phyloP scores from a whole-genome alignment of 2,329 filamentous ascomycete species.

The Ilyonectria sp. region DNA sequence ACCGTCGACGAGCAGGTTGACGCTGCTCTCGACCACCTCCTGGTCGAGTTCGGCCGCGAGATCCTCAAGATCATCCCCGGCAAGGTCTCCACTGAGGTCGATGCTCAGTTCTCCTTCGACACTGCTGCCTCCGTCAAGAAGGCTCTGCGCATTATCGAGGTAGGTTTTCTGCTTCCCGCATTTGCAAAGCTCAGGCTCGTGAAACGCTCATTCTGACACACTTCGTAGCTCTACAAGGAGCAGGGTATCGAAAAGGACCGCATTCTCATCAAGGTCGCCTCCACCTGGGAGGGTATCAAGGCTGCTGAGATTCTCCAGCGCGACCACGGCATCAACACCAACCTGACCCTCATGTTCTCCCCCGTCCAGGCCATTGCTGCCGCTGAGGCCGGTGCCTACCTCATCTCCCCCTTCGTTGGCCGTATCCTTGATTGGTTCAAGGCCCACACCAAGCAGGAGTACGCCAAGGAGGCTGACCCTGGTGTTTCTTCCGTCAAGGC shows the following conservation, averaged over 20 bases:
- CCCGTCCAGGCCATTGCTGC: constrained; percentile 93
- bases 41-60: constrained; percentile 98
- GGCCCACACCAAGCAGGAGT: constrained; percentile 94
- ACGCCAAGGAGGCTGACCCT: constrained; percentile 90
- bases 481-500: constrained; percentile 93
- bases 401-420: constrained; percentile 99
- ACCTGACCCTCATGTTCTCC: constrained; percentile 99
- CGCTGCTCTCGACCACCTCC: constrained; percentile 89
- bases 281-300: constrained; percentile 99
- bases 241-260: constrained; percentile 94
- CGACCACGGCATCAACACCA: constrained; percentile 97
- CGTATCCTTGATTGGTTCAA: constrained; percentile 99
- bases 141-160: constrained; percentile 96
- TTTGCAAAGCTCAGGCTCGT: not conserved
- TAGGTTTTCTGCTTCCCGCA: constrained; percentile 59
- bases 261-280: constrained; percentile 98
- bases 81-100: constrained; percentile 99
- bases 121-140: constrained; percentile 93
- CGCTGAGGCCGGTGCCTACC: constrained; percentile 94
- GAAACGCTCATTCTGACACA: constrained; percentile 29
- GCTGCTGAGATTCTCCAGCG: constrained; percentile 96
- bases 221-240: constrained; percentile 87
- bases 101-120: constrained; percentile 96
- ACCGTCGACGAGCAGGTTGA: constrained; percentile 88
- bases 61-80: constrained; percentile 97